Conservation (phyloP, 768 basidiomycete species). For the button mushroom (Agaricus bisporus) region DNA sequence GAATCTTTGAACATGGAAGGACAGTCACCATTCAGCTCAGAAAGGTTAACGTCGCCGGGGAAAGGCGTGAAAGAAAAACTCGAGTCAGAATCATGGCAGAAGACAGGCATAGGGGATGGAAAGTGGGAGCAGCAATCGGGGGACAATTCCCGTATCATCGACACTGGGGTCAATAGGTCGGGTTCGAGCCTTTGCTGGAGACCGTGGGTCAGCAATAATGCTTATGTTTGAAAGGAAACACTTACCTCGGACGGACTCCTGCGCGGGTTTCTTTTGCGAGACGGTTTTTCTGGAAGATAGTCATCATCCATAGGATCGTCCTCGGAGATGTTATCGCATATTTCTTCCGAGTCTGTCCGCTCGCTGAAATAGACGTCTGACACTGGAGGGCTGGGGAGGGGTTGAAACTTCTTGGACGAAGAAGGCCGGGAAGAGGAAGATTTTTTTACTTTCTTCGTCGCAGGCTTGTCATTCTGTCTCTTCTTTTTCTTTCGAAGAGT, state of each 20-base stretch:
- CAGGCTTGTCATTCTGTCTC: background rate
- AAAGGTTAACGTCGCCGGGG: background rate
- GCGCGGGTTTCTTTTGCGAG: background rate
- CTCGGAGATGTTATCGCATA: background rate
- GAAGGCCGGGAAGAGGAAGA: background rate
- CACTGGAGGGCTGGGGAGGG: constrained; percentile 1
- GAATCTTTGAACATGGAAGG: background rate
- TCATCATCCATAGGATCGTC: background rate
- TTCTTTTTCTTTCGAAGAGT: background rate
- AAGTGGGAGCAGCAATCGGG: background rate
- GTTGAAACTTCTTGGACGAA: background rate
- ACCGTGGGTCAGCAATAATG: background rate
- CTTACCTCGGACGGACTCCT: background rate
- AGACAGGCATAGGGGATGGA: background rate
- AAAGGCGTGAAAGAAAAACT: background rate
- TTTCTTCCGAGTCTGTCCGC: background rate
- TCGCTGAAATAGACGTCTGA: background rate
- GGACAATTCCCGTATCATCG: background rate
- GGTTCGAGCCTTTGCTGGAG: background rate
- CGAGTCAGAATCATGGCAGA: background rate
- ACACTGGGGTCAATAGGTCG: background rate
- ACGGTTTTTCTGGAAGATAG: background rate
- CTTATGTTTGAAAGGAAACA: too few species aligned
- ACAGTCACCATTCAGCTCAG: background rate
- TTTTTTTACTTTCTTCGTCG: background rate